Evolutionary conservation across 2,329 filamentous ascomycete genomes (phyloP).

Genomic region (Sporothrix globosa): DNA sequence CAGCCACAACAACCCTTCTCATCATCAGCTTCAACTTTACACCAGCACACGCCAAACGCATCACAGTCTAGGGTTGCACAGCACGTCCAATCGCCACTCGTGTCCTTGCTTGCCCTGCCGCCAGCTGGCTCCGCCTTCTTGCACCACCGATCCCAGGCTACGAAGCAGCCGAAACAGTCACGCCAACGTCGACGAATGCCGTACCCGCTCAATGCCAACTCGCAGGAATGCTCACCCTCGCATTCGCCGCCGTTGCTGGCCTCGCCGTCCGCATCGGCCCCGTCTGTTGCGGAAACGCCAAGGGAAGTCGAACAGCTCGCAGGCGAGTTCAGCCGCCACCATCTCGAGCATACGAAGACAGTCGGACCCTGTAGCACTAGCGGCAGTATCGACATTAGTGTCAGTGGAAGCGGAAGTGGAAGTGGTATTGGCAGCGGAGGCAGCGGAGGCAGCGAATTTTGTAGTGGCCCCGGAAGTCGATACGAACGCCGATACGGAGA

Average conservation of each 20-base stretch:
- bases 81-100: constrained; percentile 4
- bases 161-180: constrained; percentile 7
- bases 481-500: constrained; percentile 8
- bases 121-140: constrained; percentile 13
- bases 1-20: neutral
- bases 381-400: neutral
- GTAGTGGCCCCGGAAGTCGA: neutral
- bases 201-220: neutral
- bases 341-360: constrained; percentile 24
- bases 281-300: constrained; percentile 14
- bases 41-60: neutral
- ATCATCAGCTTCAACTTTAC: neutral
- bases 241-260: constrained; percentile 8
- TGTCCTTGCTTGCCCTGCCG: constrained; percentile 4
- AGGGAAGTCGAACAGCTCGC: constrained; percentile 30
- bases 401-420: neutral
- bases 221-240: neutral
- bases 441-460: neutral
- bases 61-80: neutral
- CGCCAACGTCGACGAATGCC: neutral
- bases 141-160: constrained; percentile 1
- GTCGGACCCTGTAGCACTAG: neutral
- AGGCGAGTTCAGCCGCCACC: constrained; percentile 29
- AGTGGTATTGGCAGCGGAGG: neutral
- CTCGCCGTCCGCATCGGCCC: constrained; percentile 26